Conservation (phyloP, 2,329 filamentous ascomycete species). For the Mycosphaerelloides madeirae region DNA sequence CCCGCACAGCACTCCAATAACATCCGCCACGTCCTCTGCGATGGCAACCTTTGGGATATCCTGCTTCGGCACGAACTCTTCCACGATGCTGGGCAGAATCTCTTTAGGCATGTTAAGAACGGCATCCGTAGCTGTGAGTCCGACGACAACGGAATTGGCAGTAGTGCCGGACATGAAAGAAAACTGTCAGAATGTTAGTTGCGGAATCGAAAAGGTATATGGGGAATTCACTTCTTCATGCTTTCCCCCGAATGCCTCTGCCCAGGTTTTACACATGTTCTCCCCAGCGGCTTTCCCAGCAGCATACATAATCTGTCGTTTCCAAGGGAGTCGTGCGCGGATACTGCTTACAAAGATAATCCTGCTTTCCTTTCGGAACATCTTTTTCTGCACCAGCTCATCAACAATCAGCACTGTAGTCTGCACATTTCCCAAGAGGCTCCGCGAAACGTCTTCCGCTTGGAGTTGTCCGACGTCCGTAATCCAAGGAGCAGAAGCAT, state of each 20-base stretch:
- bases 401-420: conserved; percentile 25
- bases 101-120: conserved; percentile 9
- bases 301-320: conserved; percentile 7
- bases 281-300: conserved; percentile 25
- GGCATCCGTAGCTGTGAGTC: conserved; percentile 25
- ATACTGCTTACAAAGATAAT: conserved; percentile 21
- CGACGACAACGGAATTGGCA: conserved; percentile 29
- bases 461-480: background rate
- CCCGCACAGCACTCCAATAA: conserved; percentile 48
- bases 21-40: conserved; percentile 58
- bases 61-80: conserved; percentile 14
- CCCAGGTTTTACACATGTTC: conserved; percentile 23
- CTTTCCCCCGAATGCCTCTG: conserved; percentile 21
- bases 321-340: background rate
- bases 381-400: conserved; percentile 15
- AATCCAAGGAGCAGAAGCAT: conserved; percentile 11
- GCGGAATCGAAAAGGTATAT: background rate
- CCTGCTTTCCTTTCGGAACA: conserved; percentile 19
- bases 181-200: background rate
- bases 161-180: conserved; percentile 17
- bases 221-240: too few species aligned
- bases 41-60: conserved; percentile 4
- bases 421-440: conserved; percentile 24
- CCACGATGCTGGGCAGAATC: conserved; percentile 14
- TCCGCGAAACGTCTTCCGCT: background rate